phyloP scores from a whole-genome alignment of 129 eudicot genomes.

The Glebionis coronaria region DNA sequence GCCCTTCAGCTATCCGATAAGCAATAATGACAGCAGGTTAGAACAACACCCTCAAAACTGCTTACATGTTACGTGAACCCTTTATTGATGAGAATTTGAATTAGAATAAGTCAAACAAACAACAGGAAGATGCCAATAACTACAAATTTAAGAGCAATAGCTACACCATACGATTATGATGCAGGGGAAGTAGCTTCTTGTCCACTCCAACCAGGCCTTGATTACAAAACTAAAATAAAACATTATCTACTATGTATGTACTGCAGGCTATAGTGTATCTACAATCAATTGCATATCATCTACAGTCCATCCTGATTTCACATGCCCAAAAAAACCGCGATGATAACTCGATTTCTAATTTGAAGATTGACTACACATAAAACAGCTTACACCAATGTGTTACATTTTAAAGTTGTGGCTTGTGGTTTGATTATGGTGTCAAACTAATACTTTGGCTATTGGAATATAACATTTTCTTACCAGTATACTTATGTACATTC shows the following conservation, averaged over 20 bases:
- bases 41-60: background rate
- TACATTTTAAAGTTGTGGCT: no score
- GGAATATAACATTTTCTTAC: no score
- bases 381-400: no score
- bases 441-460: no score
- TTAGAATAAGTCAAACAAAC: slow-evolving; percentile 65
- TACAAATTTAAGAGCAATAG: slow-evolving; percentile 42
- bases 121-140: slow-evolving; percentile 51
- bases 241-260: slow-evolving; percentile 55
- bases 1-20: slow-evolving; percentile 68
- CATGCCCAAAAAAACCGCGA: slow-evolving; percentile 50
- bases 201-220: slow-evolving; percentile 63
- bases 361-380: no score
- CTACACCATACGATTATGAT: slow-evolving; percentile 78
- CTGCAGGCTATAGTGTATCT: slow-evolving; percentile 42
- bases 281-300: slow-evolving; percentile 49
- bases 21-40: slow-evolving; percentile 92
- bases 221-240: slow-evolving; percentile 48
- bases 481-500: no score
- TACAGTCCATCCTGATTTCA: slow-evolving; percentile 44
- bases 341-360: slow-evolving; percentile 37
- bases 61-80: background rate
- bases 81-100: slow-evolving; percentile 1
- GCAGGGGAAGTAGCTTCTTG: slow-evolving; percentile 74
- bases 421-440: no score